Base-by-base conservation (phyloP, 306 rosid genomes). In the Lathyrus aphaca region DNA sequence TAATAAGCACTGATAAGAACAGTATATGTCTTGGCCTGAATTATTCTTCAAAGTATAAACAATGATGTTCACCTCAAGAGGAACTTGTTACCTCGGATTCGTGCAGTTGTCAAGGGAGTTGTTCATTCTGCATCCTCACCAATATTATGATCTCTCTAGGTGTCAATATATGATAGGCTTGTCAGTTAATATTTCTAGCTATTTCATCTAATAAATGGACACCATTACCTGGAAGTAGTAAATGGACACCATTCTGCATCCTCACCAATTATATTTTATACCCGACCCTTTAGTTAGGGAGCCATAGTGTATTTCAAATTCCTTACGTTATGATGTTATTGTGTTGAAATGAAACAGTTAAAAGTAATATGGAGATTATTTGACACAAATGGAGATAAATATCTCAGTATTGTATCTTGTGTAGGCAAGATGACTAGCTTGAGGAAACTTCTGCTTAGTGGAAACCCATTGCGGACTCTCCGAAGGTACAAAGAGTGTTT, bases 381-480 rank as follows among this genome's bases (percentile, higher is more conserved):
- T 74, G 37, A 48, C 76, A 21, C 51, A 43, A 17, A 71, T 44
- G 50, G 37, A 77, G 42, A 55, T 76, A 72, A 54, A 21, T 60
- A 53, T 10, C 11, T 62, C 67, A 17, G 53, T 37, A 35, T 42
- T 66, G 67, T 51, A 49, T 76, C 69, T 62, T 79, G 48, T 84
- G 54, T 76, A 93, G 98, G 98, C 72, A 90, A 86, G 78, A 93
- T 93, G 98, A 90, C 96, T 70, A 83, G 89, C 58, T 73, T 93
- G 82, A 86, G 98, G 69, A 93, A 83, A 84, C 90, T 93, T 82
- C 80, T 90, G 79, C 96, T 93, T 49, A 15, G 76, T 12, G 98
- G 98, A 50, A 93, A 93, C 77, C 89, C 96, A 18, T 72, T 93
- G 83, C 84, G 98, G 66, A 84, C 89, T 72, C 92, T 90, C 74